Percentiles rank a stretch among this genome's conserved stretches.
Conservation (phyloP, 305 asterid species). For the Fraxinus velutina region DNA sequence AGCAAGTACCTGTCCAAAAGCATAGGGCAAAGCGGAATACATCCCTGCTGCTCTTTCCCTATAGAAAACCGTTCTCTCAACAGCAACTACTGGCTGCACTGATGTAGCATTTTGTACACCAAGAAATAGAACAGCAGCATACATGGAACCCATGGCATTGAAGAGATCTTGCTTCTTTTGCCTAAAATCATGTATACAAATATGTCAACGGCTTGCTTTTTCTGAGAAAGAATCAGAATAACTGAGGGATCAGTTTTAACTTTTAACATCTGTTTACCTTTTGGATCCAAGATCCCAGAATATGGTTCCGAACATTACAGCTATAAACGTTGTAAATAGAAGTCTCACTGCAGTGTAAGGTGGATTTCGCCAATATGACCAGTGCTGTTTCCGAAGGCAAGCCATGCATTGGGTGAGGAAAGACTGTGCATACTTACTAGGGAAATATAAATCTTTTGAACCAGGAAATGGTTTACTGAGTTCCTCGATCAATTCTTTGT, state of each 20-base stretch:
- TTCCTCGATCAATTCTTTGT: constrained; percentile 63
- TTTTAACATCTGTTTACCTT: constrained; percentile 36
- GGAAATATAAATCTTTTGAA: constrained; percentile 54
- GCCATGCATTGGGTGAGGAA: constrained; percentile 65
- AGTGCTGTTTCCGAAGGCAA: constrained; percentile 81
- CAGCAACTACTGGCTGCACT: constrained; percentile 77
- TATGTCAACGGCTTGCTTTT: background rate
- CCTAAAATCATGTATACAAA: constrained; percentile 37
- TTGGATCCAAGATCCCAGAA: constrained; percentile 82
- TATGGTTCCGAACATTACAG: constrained; percentile 72
- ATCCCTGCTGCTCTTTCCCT: constrained; percentile 88
- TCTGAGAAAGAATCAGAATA: background rate
- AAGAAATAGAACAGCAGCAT: constrained; percentile 63
- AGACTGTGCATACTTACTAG: constrained; percentile 57
- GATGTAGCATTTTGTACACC: constrained; percentile 68
- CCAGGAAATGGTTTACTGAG: constrained; percentile 59
- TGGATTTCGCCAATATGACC: constrained; percentile 86
- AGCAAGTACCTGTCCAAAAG: constrained; percentile 67
- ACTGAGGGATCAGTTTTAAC: background rate
- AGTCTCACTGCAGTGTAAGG: constrained; percentile 73
- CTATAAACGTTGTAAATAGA: constrained; percentile 62
- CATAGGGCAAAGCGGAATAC: constrained; percentile 88
- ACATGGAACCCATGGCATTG: constrained; percentile 90
- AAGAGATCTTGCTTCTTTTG: constrained; percentile 53
- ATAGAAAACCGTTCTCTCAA: constrained; percentile 82